Evolutionary conservation across 805 yeast species (phyloP).

Genomic region (Yarrowia sp.): DNA sequence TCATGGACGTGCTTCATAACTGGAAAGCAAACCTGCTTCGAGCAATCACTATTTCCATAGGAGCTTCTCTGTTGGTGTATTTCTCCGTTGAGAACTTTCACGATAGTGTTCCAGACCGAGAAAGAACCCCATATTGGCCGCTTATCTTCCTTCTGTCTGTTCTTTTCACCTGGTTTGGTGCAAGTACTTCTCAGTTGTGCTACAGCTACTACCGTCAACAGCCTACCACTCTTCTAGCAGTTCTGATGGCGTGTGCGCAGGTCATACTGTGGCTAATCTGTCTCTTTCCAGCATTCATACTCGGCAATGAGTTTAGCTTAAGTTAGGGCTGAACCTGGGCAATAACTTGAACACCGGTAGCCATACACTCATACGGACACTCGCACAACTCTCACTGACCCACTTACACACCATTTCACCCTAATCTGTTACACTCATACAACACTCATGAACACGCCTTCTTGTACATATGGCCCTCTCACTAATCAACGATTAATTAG

Average conservation of each 20-base stretch:
- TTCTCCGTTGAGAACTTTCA: background rate
- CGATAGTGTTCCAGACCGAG: background rate
- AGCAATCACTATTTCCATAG: constrained; percentile 1
- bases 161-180: constrained; percentile 17
- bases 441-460: too few relatives aligned
- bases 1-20: background rate
- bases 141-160: background rate
- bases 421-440: too few relatives aligned
- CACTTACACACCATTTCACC: too few relatives aligned
- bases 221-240: background rate
- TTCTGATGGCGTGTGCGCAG: background rate
- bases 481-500: too few relatives aligned
- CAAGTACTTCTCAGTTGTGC: constrained; percentile 4
- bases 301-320: background rate
- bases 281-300: constrained; percentile 1
- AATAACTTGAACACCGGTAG: too few relatives aligned
- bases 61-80: background rate
- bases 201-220: background rate
- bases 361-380: too few relatives aligned
- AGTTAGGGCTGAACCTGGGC: background rate
- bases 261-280: constrained; percentile 1
- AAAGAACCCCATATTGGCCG: background rate
- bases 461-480: too few relatives aligned
- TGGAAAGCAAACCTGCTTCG: constrained; percentile 12
- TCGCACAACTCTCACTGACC: too few relatives aligned